Base-by-base conservation (phyloP, 495 filamentous ascomycete species). In the Acidomyces sp. region DNA sequence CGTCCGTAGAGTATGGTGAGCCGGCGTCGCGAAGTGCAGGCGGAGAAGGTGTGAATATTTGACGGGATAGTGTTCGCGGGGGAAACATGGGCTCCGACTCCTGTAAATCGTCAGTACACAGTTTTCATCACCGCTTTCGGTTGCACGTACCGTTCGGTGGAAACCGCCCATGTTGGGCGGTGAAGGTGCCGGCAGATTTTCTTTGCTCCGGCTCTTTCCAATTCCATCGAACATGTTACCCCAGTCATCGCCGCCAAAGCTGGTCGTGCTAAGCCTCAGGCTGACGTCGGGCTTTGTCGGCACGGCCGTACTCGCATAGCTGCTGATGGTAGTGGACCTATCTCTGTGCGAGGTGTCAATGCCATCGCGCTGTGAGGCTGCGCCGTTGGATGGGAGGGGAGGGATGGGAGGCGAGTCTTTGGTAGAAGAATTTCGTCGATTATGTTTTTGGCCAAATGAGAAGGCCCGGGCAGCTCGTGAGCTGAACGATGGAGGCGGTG, bases 221-320 rank as follows among this genome's bases (percentile, higher is more conserved):
- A 52, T 13, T 15, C 20, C 45, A 39, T 17, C 42, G 33, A 63
- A 63, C 46, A 62, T 48, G 37, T 58, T 53, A 9, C 54, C 55
- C 37, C 57, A 57, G 26, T 51, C 54, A 34, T 43, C 41, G 27
- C 29, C 32, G 24, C 53, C 53, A 44, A 59, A 56, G 30, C 50
- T 48, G 4, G 45, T 10, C 11, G 36, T 13, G 11, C 48, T 53
- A 12, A 62, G 45, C 23, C 41, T 40, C 9, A 58, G 27, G 6
- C 54, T 48, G 4, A 56, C 48, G n/a, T 54, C 60, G 2, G 53
- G 58, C 1, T 53, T 31, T 3, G 60, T 52, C 1, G 60, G 46
- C n/a, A 52, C 51, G 2, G 59, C 59, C 7, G 61, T 64, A 41
- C 59, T 62, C 1, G 59, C 61, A 41, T 64, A 62, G 44, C 59